Conservation (phyloP, 768 basidiomycete species). For the Hydnomerulius pinastri region DNA sequence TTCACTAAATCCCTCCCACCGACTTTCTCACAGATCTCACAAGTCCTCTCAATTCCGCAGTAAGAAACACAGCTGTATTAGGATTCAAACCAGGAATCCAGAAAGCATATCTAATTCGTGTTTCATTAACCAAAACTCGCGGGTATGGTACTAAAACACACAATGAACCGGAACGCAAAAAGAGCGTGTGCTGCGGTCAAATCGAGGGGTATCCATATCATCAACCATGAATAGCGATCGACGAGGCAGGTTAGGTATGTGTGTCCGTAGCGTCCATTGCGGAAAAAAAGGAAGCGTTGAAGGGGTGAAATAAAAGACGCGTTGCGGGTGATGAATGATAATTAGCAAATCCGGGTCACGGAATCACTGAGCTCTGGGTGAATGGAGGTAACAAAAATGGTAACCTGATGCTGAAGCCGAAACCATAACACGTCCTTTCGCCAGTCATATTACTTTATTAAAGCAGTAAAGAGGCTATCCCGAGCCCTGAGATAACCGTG, state of each 20-base stretch:
- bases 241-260: conserved; percentile 15
- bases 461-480: conserved; percentile 25
- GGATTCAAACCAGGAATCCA: neutral
- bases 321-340: neutral
- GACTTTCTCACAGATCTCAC: too few relatives aligned
- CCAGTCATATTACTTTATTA: conserved; percentile 7
- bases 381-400: neutral
- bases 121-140: conserved; percentile 11
- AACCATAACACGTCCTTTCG: neutral
- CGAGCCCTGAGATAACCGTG: conserved; percentile 19
- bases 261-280: conserved; percentile 27
- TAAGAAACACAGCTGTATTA: too few relatives aligned
- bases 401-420: neutral
- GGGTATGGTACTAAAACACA: conserved; percentile 18
- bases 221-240: conserved; percentile 9
- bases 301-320: conserved; percentile 3
- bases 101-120: conserved; percentile 1
- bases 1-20: too few relatives aligned
- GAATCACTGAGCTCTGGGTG: neutral
- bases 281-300: conserved; percentile 8
- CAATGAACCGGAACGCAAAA: conserved; percentile 10
- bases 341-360: too few relatives aligned
- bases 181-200: conserved; percentile 20
- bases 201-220: conserved; percentile 3
- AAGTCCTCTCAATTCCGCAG: too few relatives aligned